A percentile compares a stretch with the other conserved stretches of the same genome.
Conservation (phyloP, 164 flowering plant genomes). For the Dillenia turbinata region DNA sequence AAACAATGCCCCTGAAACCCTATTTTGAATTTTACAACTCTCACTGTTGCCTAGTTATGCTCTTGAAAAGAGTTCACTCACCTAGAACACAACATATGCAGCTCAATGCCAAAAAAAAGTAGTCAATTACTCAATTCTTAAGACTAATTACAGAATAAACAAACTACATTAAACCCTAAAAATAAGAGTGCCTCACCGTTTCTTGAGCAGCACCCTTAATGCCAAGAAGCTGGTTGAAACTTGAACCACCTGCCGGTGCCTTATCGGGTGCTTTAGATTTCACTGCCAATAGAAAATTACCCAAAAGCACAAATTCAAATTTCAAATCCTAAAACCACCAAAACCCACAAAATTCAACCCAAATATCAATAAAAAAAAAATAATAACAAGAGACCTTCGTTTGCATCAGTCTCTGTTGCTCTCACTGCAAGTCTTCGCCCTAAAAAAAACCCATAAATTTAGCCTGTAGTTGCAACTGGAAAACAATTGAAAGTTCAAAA, state of each 20-base stretch:
- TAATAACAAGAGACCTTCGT: conserved; percentile 41
- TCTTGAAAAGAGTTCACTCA: too few species aligned
- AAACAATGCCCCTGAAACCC: too few species aligned
- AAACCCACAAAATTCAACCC: conserved; percentile 1
- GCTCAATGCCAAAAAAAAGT: too few species aligned
- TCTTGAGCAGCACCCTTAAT: conserved; percentile 92
- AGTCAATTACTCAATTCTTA: too few species aligned
- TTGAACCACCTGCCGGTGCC: conserved; percentile 74
- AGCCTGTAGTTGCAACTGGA: neutral
- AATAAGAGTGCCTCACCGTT: conserved; percentile 39
- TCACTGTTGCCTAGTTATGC: too few species aligned
- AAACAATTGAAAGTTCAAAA: neutral
- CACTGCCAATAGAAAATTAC: conserved; percentile 25
- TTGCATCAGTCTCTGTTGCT: conserved; percentile 66
- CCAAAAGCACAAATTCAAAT: neutral
- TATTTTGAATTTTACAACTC: too few species aligned
- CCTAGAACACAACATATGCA: too few species aligned
- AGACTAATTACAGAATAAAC: too few species aligned
- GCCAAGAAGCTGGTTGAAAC: conserved; percentile 88
- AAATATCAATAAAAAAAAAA: neutral
- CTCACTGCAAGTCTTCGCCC: conserved; percentile 49
- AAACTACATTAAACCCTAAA: too few species aligned
- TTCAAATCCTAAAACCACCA: neutral
- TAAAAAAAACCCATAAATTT: conserved; percentile 10
- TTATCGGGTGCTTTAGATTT: conserved; percentile 43